phyloP scores from a whole-genome alignment of 306 rosid genomes.

The Pterocarpus santalinus region DNA sequence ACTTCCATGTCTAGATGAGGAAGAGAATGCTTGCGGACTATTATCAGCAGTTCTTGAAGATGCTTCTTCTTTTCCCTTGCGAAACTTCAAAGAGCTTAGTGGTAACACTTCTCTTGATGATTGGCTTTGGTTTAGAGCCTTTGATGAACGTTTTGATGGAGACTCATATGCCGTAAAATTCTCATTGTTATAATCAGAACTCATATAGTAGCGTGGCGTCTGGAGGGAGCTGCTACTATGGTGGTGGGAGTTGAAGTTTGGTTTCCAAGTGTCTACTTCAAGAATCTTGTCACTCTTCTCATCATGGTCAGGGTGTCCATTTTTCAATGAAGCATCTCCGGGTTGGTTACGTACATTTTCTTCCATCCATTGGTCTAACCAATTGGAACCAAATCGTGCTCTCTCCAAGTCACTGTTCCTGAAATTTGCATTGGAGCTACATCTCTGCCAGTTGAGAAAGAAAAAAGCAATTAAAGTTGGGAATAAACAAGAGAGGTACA shows the following conservation, averaged over 20 bases:
- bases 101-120: conserved; percentile 43
- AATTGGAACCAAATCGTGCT: conserved; percentile 54
- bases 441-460: conserved; percentile 62
- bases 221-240: conserved; percentile 52
- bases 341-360: conserved; percentile 58
- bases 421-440: conserved; percentile 77
- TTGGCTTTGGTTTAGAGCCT: too few relatives aligned
- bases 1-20: conserved; percentile 69
- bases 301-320: conserved; percentile 49
- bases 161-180: conserved; percentile 54
- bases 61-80: conserved; percentile 60
- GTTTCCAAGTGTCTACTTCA: conserved; percentile 97
- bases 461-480: too few relatives aligned
- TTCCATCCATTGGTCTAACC: conserved; percentile 91
- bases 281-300: conserved; percentile 84
- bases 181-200: conserved; percentile 52
- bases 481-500: too few relatives aligned
- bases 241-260: conserved; percentile 65
- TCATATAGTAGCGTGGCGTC: conserved; percentile 47
- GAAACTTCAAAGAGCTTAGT: conserved; percentile 51
- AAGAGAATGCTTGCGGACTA: conserved; percentile 76
- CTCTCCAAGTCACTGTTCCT: conserved; percentile 62
- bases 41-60: conserved; percentile 62
- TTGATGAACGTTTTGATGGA: conserved; percentile 61
- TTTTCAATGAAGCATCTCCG: conserved; percentile 51